Evolutionary conservation across 768 basidiomycete species (phyloP).

Genomic region (Lepiota brunneoincarnata): DNA sequence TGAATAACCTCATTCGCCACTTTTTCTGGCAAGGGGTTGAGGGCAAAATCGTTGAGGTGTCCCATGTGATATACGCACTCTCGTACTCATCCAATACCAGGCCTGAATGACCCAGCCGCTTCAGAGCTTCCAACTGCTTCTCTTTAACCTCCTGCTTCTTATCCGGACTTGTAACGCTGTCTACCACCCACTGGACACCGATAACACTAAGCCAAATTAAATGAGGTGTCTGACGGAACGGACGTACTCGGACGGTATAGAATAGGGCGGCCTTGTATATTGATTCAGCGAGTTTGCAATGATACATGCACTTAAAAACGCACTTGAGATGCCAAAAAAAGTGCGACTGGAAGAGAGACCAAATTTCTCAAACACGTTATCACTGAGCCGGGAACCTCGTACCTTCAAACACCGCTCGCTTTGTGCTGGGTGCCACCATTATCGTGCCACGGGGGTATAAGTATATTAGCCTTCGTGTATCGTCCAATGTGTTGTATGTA

Average conservation of each 20-base stretch:
- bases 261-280: constrained; percentile 68
- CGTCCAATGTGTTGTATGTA: no score
- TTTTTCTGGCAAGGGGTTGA: constrained; percentile 45
- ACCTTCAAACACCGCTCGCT: constrained; percentile 47
- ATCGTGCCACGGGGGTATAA: neutral
- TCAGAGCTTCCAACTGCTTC: constrained; percentile 69
- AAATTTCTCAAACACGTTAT: constrained; percentile 13
- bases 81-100: constrained; percentile 91
- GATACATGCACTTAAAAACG: constrained; percentile 18
- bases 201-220: neutral
- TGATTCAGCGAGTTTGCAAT: constrained; percentile 18
- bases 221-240: neutral
- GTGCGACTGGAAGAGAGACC: constrained; percentile 38
- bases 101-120: constrained; percentile 66
- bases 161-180: constrained; percentile 48
- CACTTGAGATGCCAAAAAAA: constrained; percentile 51
- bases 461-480: neutral
- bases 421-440: constrained; percentile 35
- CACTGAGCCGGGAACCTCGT: constrained; percentile 8
- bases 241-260: constrained; percentile 68
- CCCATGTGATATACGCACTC: constrained; percentile 43
- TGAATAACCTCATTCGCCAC: constrained; percentile 93
- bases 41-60: constrained; percentile 1
- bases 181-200: constrained; percentile 59
- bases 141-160: constrained; percentile 60